Base-by-base conservation (phyloP, 129 eudicot genomes). In the Glebionis coronaria region DNA sequence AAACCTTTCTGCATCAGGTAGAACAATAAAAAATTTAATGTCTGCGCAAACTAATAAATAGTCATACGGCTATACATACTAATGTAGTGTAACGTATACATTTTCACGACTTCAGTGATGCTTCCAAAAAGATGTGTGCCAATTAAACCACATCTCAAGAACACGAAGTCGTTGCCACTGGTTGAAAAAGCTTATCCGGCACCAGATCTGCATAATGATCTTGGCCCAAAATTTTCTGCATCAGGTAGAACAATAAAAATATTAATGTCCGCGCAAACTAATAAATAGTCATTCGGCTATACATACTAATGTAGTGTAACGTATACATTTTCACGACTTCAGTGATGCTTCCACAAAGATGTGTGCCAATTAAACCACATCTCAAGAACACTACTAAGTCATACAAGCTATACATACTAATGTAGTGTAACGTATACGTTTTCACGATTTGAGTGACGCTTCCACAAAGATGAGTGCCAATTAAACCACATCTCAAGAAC, bases 321-420 rank as follows among this genome's bases (percentile, higher is more conserved):
- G 29, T 12, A 62, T 79, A 84, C 97, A 95, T 84, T 73, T 2
- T 56, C 72, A 72, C 38, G 73, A 56, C 46, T 44, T 65, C 68
- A 67, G 16, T 70, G 63, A 68, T 63, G 61, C 61, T 65, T 82
- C 99, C 99, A 93, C 83, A 89, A 76, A 35, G 82, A 86, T 51
- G 81, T 63, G n/a, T n/a, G n/a, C n/a, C n/a, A n/a, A 18, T 76
- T 89, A 73, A 84, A 84, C 99, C 99, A 93, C 97, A 93, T 78
- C 67, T 86, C 99, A 23, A 63, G 73, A 56, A 75, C 81, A n/a
- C 21, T 1, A n/a, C 40, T 19, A 6, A 28, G 12, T 61, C 73
- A 40, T 62, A 44, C 64, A 66, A 10, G 25, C 25, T n/a, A 38
- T 19, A 25, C 65, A 49, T 46, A 16, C n/a, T 56, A 61, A 56